Conservation (phyloP, 345 rosid genomes). For the Streptanthus diversifolius region DNA sequence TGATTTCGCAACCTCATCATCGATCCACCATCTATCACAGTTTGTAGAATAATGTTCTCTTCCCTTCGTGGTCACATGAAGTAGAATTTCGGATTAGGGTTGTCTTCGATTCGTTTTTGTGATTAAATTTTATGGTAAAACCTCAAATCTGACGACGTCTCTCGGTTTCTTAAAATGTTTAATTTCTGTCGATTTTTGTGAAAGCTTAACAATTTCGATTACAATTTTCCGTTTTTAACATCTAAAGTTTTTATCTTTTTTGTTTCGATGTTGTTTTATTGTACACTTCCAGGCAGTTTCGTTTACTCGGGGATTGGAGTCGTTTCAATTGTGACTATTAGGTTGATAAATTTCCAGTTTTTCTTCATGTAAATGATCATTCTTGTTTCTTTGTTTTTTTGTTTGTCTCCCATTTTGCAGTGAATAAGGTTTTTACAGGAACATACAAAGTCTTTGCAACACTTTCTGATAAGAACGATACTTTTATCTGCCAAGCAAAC, state of each 20-base stretch:
- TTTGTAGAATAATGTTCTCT: conserved; percentile 4
- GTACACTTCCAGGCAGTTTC: neutral
- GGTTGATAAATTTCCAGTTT: neutral
- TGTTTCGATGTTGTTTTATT: neutral
- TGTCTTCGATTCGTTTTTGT: neutral
- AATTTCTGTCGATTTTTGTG: neutral
- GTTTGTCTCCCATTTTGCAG: conserved; percentile 3
- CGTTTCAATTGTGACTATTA: neutral
- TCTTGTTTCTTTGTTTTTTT: conserved; percentile 6
- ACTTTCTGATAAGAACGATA: neutral
- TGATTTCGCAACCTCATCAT: conserved; percentile 40
- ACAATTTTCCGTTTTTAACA: neutral
- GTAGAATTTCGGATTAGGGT: neutral
- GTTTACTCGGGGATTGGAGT: neutral
- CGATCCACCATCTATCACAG: conserved; percentile 27
- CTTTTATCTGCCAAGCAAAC: neutral
- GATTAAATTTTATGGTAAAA: conserved; percentile 4
- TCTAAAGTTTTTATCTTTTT: neutral
- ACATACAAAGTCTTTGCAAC: neutral
- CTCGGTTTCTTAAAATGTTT: neutral
- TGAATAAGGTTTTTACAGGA: neutral
- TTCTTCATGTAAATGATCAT: conserved; percentile 1
- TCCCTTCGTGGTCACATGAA: neutral
- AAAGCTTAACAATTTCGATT: conserved; percentile 1
- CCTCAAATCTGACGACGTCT: neutral